Evolutionary conservation across 306 rosid species (phyloP).

Genomic region (Cicer bijugum): DNA sequence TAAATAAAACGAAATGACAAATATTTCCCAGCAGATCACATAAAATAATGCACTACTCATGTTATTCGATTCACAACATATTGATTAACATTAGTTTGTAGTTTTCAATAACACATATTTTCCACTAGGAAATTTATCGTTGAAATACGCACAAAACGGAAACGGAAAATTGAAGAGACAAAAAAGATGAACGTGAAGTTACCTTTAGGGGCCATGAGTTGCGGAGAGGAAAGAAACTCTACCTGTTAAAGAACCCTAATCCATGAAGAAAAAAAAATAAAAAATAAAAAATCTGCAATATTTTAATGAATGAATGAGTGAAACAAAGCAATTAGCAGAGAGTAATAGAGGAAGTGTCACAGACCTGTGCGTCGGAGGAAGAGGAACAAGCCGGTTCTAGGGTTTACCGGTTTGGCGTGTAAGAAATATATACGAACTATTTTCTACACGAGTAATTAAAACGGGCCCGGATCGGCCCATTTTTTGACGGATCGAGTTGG

Average conservation of each 20-base stretch:
- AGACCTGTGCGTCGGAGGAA: slow-evolving; percentile 37
- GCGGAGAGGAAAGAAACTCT: slow-evolving; percentile 35
- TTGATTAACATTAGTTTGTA: neutral
- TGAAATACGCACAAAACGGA: neutral
- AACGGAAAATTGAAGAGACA: neutral
- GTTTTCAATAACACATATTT: neutral
- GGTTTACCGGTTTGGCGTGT: slow-evolving; percentile 40
- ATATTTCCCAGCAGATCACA: too few species aligned
- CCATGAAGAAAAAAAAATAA: neutral
- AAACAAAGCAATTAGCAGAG: neutral
- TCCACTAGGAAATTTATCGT: neutral
- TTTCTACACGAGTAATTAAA: neutral
- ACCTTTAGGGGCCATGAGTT: slow-evolving; percentile 79
- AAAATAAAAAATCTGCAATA: neutral
- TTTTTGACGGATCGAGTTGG: too few species aligned
- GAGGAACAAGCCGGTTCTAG: slow-evolving; percentile 43
- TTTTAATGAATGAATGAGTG: neutral
- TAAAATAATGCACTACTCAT: neutral
- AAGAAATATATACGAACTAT: neutral
- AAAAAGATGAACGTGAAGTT: neutral
- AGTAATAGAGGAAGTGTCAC: neutral
- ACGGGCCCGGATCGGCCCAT: neutral
- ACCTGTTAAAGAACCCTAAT: slow-evolving; percentile 40
- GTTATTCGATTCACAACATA: neutral
- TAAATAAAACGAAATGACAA: neutral